Evolutionary conservation across 306 rosid genomes (phyloP), one percentile per base, ranked within the genome.

Genomic region (Arachis stenosperma): DNA sequence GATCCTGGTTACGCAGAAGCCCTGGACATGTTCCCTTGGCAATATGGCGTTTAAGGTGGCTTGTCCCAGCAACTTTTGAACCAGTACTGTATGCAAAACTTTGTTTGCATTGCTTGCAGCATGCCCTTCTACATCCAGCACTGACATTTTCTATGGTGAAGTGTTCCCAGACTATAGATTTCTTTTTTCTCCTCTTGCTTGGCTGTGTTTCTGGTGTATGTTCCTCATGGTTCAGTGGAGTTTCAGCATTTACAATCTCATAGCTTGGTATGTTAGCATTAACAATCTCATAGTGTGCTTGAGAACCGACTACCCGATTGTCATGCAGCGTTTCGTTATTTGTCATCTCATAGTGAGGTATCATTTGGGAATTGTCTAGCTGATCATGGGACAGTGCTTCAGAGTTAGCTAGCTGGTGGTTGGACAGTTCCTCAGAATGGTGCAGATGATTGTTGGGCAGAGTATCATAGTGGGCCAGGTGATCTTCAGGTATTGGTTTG

Each of bases 31-130:
- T 83, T 60, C 99, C 99, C 85, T 88, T 94, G 37, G 96, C 92
- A 78, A 94, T 91, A 79, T 94, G 99, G 48, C 99, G 90, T 81
- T 91, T 91, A 68, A 94, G 90, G 82, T 94, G 99, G 86, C 97
- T 94, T 51, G 97, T 94, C 41, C 97, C 97, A 10, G 96, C 97
- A 69, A 94, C 99, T 86, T 91, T 91, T 17, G 96, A 79, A 80
- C 97, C 99, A 0, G 97, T 94, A 82, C 99, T 94, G 57, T 94
- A 94, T 0, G 97, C 97, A 84, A 94, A 94, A 83, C 90, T 91
- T 81, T 94, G 99, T 67, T 87, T 81, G 81, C 99, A 94, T 75
- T 88, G 97, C 69, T 91, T 94, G 75, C 99, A 94, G 75, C 83
- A 87, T 3, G 99, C 99, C 76, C 99, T 89, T 84, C 99, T 84